phyloP scores from a whole-genome alignment of 2,329 filamentous ascomycete species.

The Alternaria dauci region DNA sequence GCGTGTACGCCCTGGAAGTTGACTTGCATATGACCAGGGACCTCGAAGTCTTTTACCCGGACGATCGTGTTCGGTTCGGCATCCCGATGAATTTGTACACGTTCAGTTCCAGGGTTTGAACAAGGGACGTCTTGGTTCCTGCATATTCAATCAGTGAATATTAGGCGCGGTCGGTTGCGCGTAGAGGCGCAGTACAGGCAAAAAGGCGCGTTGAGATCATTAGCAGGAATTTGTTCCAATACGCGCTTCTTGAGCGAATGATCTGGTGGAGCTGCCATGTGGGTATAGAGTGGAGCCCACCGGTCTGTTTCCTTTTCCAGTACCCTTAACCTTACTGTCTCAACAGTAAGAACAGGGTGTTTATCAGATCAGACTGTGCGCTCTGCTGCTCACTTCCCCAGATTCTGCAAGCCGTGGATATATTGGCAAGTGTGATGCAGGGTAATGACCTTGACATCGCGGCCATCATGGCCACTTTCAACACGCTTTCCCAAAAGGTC shows the following conservation, averaged over 20 bases:
- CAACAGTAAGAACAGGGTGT: neutral
- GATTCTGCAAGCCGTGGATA: neutral
- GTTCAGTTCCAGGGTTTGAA: neutral
- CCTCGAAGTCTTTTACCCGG: conserved; percentile 10
- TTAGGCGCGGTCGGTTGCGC: neutral
- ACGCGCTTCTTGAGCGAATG: neutral
- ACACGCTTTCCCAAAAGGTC: neutral
- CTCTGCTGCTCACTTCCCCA: conserved; percentile 13
- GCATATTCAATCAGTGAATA: neutral
- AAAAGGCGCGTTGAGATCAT: neutral
- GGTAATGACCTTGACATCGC: neutral
- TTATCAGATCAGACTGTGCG: neutral
- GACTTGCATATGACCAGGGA: conserved; percentile 1
- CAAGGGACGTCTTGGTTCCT: conserved; percentile 1
- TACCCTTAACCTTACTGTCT: conserved; percentile 5
- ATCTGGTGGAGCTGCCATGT: conserved; percentile 1
- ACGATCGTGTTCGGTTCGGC: conserved; percentile 10
- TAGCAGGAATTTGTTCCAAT: neutral
- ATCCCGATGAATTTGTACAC: neutral
- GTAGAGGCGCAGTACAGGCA: neutral
- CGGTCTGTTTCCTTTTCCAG: conserved; percentile 12
- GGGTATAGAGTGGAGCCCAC: neutral
- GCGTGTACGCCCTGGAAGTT: neutral
- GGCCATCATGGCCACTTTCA: conserved; percentile 5
- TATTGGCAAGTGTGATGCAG: conserved; percentile 2